Conservation (phyloP, 805 yeast genomes). For the Nakazawaea sp. region DNA sequence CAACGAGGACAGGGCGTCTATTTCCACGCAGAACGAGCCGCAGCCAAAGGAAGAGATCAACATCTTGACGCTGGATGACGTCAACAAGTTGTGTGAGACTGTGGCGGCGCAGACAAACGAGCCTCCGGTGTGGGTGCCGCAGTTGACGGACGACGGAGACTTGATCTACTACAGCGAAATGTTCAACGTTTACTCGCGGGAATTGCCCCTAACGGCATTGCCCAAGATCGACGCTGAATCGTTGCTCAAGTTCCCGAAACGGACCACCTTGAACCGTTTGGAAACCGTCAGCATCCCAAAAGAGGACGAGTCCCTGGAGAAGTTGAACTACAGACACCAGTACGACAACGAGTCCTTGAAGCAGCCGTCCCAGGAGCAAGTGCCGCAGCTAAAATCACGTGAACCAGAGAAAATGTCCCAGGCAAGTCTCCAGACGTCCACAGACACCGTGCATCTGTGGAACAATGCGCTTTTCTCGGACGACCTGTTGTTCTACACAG, state of each 20-base stretch:
- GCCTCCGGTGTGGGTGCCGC: constrained; percentile 55
- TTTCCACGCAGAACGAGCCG: constrained; percentile 1
- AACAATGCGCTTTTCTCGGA: constrained; percentile 14
- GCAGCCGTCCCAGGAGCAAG: background rate
- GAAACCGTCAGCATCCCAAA: constrained; percentile 3
- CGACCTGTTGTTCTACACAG: constrained; percentile 47
- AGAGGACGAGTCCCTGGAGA: constrained; percentile 4
- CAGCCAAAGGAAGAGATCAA: constrained; percentile 11
- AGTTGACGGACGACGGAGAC: constrained; percentile 46
- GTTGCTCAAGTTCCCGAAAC: constrained; percentile 7
- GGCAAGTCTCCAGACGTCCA: background rate
- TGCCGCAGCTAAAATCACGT: constrained; percentile 3
- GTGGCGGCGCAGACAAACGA: constrained; percentile 24
- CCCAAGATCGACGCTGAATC: constrained; percentile 8
- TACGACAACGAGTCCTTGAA: background rate
- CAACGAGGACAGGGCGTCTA: constrained; percentile 9
- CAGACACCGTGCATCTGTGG: background rate
- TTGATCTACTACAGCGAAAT: constrained; percentile 55
- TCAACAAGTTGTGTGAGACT: constrained; percentile 3
- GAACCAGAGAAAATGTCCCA: constrained; percentile 13
- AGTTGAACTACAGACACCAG: constrained; percentile 4
- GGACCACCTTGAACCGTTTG: constrained; percentile 2
- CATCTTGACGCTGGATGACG: constrained; percentile 13
- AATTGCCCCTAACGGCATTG: constrained; percentile 43
- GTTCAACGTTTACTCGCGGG: constrained; percentile 50